These are phyloP conservation scores for Panicum virgatum DNA, from an alignment of 202 grass and related monocot species.

Conservation along the genomic window DNA sequence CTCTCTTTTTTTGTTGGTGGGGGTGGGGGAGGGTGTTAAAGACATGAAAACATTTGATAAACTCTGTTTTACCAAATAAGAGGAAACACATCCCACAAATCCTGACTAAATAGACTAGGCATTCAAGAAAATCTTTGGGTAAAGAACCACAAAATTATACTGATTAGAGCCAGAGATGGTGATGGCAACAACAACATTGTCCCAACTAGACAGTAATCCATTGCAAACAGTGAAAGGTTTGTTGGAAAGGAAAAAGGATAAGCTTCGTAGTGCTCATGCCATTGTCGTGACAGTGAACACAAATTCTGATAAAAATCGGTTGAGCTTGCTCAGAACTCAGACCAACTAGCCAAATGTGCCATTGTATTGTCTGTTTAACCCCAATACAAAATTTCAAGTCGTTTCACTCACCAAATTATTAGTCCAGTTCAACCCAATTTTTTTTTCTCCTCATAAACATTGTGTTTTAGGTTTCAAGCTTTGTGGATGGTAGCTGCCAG, in stretches of 20 bases:
- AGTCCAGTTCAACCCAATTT: neutral
- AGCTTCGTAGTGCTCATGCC: no score
- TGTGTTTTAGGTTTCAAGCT: neutral
- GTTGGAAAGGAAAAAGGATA: no score
- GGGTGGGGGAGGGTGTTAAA: no score
- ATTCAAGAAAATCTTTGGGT: neutral
- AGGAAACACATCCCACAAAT: neutral
- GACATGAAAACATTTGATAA: neutral
- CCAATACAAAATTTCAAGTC: neutral
- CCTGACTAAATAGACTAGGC: neutral
- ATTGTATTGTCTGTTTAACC: neutral
- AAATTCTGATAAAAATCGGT: neutral
- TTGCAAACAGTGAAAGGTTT: neutral
- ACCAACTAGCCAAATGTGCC: neutral
- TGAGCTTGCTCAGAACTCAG: neutral
- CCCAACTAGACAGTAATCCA: neutral
- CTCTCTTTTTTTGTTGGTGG: neutral
- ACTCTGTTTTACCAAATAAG: conserved; percentile 1
- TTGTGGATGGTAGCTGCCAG: neutral
- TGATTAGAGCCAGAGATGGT: neutral
- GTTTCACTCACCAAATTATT: neutral
- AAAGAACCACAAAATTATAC: neutral
- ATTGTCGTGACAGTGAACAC: no score
- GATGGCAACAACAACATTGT: neutral
- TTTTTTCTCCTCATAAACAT: no score